phyloP scores from a whole-genome alignment of 1,139 yeast genomes.

The Yueomyces sp. region DNA sequence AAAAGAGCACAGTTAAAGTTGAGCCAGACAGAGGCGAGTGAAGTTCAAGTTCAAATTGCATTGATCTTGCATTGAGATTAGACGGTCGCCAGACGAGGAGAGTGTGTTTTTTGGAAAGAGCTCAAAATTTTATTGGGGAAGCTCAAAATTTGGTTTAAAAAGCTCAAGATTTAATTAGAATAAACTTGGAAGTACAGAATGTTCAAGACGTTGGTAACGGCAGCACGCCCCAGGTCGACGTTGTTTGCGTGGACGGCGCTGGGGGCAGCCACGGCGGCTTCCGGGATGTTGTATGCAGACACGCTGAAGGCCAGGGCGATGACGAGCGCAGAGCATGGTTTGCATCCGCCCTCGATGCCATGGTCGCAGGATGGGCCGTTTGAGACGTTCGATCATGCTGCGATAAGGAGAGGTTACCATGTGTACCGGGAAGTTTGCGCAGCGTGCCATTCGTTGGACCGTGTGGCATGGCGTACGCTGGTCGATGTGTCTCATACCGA shows the following conservation, averaged over 20 bases:
- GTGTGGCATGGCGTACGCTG: conserved; percentile 97
- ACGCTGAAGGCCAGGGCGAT: conserved; percentile 82
- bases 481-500: conserved; percentile 95
- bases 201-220: not conserved
- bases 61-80: too few relatives aligned
- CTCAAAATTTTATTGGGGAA: too few relatives aligned
- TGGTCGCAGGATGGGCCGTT: conserved; percentile 95
- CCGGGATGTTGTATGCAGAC: conserved; percentile 67
- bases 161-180: too few relatives aligned
- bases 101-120: too few relatives aligned
- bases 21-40: too few relatives aligned
- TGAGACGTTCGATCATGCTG: conserved; percentile 87
- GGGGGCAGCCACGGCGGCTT: conserved; percentile 46
- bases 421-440: conserved; percentile 99
- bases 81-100: too few relatives aligned
- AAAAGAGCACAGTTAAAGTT: too few relatives aligned
- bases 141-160: too few relatives aligned
- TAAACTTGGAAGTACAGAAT: not conserved
- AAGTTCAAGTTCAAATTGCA: too few relatives aligned
- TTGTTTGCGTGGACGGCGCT: conserved; percentile 9
- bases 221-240: not conserved
- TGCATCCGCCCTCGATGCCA: conserved; percentile 84
- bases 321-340: conserved; percentile 99
- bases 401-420: conserved; percentile 98
- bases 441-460: conserved; percentile 92